Conservation (phyloP, 257 asterid genomes). For the Gentiana straminea region DNA sequence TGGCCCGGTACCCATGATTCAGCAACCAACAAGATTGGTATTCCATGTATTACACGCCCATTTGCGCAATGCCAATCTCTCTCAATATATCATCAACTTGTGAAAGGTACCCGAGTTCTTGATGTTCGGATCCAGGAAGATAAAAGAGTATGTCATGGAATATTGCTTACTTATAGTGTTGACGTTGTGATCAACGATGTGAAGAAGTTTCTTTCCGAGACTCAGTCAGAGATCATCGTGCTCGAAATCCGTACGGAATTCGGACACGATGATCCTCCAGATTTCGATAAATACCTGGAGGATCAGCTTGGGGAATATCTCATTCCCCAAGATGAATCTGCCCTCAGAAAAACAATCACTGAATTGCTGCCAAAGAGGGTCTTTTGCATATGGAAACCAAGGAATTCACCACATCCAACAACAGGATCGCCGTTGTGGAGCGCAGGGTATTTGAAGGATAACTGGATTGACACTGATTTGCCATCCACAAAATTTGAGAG, state of each 20-base stretch:
- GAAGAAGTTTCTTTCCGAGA: constrained; percentile 52
- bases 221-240: constrained; percentile 58
- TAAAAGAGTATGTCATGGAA: constrained; percentile 70
- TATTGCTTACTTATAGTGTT: constrained; percentile 42
- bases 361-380: constrained; percentile 65
- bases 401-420: constrained; percentile 49
- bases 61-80: constrained; percentile 74
- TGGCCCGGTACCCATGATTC: constrained; percentile 99
- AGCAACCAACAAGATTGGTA: constrained; percentile 75
- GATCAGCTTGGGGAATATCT: constrained; percentile 57
- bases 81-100: constrained; percentile 65
- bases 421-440: constrained; percentile 57
- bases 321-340: constrained; percentile 58
- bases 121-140: constrained; percentile 79
- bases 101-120: constrained; percentile 50
- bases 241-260: constrained; percentile 79
- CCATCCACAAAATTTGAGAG: constrained; percentile 83
- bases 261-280: constrained; percentile 85
- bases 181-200: constrained; percentile 56
- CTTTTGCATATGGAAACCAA: constrained; percentile 88
- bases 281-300: constrained; percentile 47
- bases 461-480: constrained; percentile 80
- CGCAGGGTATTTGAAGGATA: constrained; percentile 51
- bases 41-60: constrained; percentile 60
- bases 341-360: constrained; percentile 46